Evolutionary conservation across 1,284 basidiomycete species (phyloP), one percentile per base, ranked within the genome.

Genomic region (Golubevia sp.): DNA sequence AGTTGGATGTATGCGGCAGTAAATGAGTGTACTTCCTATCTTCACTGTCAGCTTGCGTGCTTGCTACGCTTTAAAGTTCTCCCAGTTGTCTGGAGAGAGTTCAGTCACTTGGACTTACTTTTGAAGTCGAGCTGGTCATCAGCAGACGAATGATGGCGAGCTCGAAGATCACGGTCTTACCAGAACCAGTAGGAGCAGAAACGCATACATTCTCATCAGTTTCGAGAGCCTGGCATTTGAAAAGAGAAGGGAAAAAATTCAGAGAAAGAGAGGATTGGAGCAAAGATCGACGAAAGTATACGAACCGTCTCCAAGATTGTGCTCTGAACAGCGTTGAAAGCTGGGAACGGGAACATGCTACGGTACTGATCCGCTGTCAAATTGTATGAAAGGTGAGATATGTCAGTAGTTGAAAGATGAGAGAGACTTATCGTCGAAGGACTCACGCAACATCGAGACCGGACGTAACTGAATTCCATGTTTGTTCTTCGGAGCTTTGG

Each of bases 251-350:
- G 27, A 24, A 21, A 34, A 11, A 30, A 27, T 61, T 56, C 53
- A 53, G 23, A 6, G 30, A 25, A 38, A 58, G n/a, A 23, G 21
- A 23, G 62, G 30, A 49, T 53, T n/a, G 7, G 7, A 8, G 8
- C 51, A 53, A 4, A 5, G 4, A 6, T n/a, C n/a, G n/a, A n/a
- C n/a, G n/a, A n/a, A n/a, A 20, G 58, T 11, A 49, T 23, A 71
- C 88, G 62, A 76, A 93, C 93, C 67, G 87, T 87, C 58, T 92
- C 88, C 69, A 92, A 91, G 74, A 92, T 93, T 30, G 86, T 87
- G 7, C 92, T 93, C 74, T 97, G 94, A 15, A 97, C 89, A 1
- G 91, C 90, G 79, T 97, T 97, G 86, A 97, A 96, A 0, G 90
- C 88, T 0, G 90, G 89, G 70, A 96, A 96, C 73, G 90, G 91